Evolutionary conservation across 352 stramenopile genomes (phyloP).

Genomic region (Phytopythium oedochilum): DNA sequence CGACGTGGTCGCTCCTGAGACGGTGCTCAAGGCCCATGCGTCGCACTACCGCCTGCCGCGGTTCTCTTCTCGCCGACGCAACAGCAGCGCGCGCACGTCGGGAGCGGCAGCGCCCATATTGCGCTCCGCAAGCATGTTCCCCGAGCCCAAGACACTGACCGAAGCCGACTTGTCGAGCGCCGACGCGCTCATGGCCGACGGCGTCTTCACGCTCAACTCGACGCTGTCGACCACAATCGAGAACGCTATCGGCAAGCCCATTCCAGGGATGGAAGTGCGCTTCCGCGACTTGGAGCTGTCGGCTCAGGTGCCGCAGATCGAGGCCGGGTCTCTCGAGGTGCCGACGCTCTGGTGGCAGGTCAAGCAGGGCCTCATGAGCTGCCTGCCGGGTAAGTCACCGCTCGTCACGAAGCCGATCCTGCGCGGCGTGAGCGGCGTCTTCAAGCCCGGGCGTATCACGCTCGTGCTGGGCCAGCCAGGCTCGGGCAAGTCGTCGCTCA

Average conservation of each 20-base stretch:
- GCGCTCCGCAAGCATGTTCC: conserved; percentile 21
- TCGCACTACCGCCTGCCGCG: conserved; percentile 23
- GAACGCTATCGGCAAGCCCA: conserved; percentile 26
- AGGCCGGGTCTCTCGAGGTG: conserved; percentile 18
- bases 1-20: conserved; percentile 7
- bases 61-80: conserved; percentile 20
- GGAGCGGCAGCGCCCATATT: conserved; percentile 9
- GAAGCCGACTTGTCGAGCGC: conserved; percentile 32
- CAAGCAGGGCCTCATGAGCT: conserved; percentile 15
- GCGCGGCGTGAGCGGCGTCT: conserved; percentile 32
- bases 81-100: conserved; percentile 13
- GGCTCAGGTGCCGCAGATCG: conserved; percentile 14
- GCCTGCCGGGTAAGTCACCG: conserved; percentile 9
- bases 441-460: conserved; percentile 41
- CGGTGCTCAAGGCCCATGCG: conserved; percentile 13
- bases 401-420: conserved; percentile 49
- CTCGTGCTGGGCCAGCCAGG: conserved; percentile 46
- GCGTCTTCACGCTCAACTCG: conserved; percentile 46
- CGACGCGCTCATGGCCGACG: conserved; percentile 38
- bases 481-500: conserved; percentile 34
- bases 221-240: conserved; percentile 39
- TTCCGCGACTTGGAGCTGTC: conserved; percentile 47
- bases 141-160: conserved; percentile 17
- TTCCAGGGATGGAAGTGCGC: conserved; percentile 48
- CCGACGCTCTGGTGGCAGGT: conserved; percentile 35